Conservation (phyloP, 192 early-diverging fungal species). For the Anaeromyces robustus region DNA sequence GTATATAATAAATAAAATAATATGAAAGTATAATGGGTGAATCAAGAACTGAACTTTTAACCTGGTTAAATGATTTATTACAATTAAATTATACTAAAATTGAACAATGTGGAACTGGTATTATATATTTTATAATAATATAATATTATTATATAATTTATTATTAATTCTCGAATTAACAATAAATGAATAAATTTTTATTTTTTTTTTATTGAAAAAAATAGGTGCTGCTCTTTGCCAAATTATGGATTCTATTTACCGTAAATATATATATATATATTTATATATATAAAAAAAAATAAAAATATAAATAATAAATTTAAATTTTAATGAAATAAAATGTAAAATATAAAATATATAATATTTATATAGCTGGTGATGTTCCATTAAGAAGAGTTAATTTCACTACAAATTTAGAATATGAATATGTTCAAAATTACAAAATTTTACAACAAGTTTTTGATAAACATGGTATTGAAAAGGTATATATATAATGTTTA, state of each 20-base stretch:
- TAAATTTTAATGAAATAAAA: constrained; percentile 15
- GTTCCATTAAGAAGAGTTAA: constrained; percentile 81
- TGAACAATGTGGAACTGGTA: constrained; percentile 87
- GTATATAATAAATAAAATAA: too few species aligned
- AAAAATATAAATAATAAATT: not conserved
- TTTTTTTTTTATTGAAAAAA: too few species aligned
- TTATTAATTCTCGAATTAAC: too few species aligned
- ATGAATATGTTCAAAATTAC: constrained; percentile 90
- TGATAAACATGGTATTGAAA: constrained; percentile 81
- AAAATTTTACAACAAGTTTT: constrained; percentile 84
- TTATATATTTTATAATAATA: too few species aligned
- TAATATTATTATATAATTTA: too few species aligned
- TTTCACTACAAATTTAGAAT: constrained; percentile 86
- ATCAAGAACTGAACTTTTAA: constrained; percentile 75
- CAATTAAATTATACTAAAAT: constrained; percentile 81
- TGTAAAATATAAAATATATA: not conserved
- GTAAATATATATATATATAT: constrained; percentile 9
- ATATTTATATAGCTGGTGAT: constrained; percentile 14
- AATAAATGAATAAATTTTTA: too few species aligned
- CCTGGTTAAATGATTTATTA: constrained; percentile 88
- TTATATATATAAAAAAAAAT: not conserved
- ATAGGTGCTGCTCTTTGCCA: constrained; percentile 56
- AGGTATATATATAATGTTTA: too few species aligned
- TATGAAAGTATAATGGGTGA: constrained; percentile 54
- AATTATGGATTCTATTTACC: constrained; percentile 60